Base-by-base conservation (phyloP, 331 rosid species). In the Malus hybrid region DNA sequence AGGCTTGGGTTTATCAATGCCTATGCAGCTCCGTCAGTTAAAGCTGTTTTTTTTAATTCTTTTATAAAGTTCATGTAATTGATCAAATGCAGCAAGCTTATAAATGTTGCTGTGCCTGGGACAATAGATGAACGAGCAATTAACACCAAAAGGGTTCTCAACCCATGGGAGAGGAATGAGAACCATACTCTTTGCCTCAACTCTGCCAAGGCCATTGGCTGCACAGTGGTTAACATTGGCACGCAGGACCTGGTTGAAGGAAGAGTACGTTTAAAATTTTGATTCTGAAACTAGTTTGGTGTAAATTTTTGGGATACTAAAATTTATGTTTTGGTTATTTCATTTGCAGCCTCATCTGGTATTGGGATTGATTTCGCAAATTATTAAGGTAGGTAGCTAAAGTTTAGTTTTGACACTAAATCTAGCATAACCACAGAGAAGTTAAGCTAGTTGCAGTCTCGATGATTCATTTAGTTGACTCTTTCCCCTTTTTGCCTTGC, bases 31-130 rank as follows among this genome's bases (percentile, higher is more conserved):
- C 10, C 55, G 77, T 62, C 28, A 59, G 6, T 55, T n/a, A 71
- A 78, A 75, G 79, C 65, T 71, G 34, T 33, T 75, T 71, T 69
- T 68, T 69, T 61, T 24, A 31, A 3, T 67, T 39, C 19, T 61
- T 54, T 65, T 15, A 48, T 80, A 85, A 70, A 90, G 3, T 81
- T 29, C 70, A 48, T 83, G 67, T 44, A 10, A 5, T 80, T 74
- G 78, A 39, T 55, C 76, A 8, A 60, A 29, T 95, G 89, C 97
- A 95, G 99, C 81, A 95, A 95, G 76, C 99, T 95, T 76, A 95
- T 95, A 83, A 95, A 95, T 86, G 93, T 95, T 83, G 97, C 99
- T 60, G 99, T 92, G 73, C 99, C 99, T 59, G 97, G 97, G 64
- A 95, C 97, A 13, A 95, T 95, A 42, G 99, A 95, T 64, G 99